Conservation (phyloP, 1,284 basidiomycete genomes). For the Malassezia globosa region DNA sequence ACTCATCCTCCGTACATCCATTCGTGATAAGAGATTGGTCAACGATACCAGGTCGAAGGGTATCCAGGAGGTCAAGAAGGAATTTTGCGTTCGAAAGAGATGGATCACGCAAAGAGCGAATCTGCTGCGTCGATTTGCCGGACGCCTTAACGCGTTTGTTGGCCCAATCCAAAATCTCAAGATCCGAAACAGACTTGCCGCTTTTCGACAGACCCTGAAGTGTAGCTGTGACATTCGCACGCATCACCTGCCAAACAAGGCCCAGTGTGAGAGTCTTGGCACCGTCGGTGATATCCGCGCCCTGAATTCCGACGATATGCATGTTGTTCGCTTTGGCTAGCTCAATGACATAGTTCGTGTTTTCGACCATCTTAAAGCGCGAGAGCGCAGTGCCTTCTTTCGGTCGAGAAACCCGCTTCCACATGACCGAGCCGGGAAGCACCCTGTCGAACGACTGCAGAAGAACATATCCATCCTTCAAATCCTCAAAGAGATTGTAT, state of each 20-base stretch:
- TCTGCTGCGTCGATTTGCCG: conserved; percentile 54
- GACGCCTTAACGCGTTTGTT: conserved; percentile 74
- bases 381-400: conserved; percentile 71
- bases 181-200: conserved; percentile 72
- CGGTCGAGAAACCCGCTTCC: conserved; percentile 86
- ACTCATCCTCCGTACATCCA: conserved; percentile 69
- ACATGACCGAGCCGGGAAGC: conserved; percentile 76
- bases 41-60: conserved; percentile 83
- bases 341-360: conserved; percentile 91
- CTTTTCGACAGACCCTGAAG: conserved; percentile 63
- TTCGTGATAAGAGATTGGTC: conserved; percentile 70
- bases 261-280: conserved; percentile 82
- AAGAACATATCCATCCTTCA: conserved; percentile 77
- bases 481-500: conserved; percentile 89
- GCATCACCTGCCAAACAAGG: conserved; percentile 95
- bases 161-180: conserved; percentile 91
- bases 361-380: conserved; percentile 93
- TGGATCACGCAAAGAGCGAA: conserved; percentile 89
- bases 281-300: conserved; percentile 89
- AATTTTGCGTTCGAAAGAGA: conserved; percentile 79
- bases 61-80: conserved; percentile 85
- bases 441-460: conserved; percentile 96
- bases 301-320: conserved; percentile 95
- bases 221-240: conserved; percentile 82
- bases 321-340: conserved; percentile 82